Percentiles rank a stretch among this genome's conserved stretches.
Evolutionary conservation across 176 grass and related monocot species (phyloP).

Genomic region (Cenchrus americanus): DNA sequence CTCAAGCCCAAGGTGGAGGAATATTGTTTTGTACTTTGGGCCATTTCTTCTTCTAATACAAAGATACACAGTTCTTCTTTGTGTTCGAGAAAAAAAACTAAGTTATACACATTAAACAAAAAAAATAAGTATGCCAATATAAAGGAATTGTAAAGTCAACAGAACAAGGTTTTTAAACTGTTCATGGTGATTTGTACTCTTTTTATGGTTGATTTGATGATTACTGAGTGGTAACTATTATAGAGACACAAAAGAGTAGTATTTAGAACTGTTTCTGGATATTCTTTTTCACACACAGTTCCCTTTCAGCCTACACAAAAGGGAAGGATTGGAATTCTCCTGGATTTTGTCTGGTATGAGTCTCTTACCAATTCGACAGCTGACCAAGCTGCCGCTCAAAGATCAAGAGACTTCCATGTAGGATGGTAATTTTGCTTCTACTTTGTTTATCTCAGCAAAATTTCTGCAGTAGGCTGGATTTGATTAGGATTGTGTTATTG

Average conservation of each 20-base stretch:
- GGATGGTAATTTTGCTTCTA: constrained; percentile 57
- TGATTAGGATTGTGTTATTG: no score
- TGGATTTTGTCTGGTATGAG: constrained; percentile 81
- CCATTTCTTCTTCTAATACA: no score
- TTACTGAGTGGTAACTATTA: not conserved
- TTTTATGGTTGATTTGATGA: not conserved
- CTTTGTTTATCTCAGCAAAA: not conserved
- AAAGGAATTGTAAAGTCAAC: not conserved
- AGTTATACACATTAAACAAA: not conserved
- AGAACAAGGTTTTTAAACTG: not conserved
- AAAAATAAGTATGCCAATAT: not conserved
- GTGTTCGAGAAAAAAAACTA: not conserved
- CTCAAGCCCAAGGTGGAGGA: no score
- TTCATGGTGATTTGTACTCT: not conserved
- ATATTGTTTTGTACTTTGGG: no score
- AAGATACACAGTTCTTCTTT: no score
- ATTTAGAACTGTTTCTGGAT: not conserved
- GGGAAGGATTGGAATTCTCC: constrained; percentile 60
- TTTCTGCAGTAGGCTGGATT: not conserved
- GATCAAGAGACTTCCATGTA: constrained; percentile 69
- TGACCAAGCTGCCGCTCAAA: constrained; percentile 62
- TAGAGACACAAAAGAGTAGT: not conserved
- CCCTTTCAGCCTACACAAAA: constrained; percentile 44
- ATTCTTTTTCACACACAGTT: not conserved
- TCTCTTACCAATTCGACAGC: constrained; percentile 41